These are phyloP conservation scores for Waitea zeae DNA, from an alignment of 1,284 basidiomycete genomes.

Conservation along the genomic window DNA sequence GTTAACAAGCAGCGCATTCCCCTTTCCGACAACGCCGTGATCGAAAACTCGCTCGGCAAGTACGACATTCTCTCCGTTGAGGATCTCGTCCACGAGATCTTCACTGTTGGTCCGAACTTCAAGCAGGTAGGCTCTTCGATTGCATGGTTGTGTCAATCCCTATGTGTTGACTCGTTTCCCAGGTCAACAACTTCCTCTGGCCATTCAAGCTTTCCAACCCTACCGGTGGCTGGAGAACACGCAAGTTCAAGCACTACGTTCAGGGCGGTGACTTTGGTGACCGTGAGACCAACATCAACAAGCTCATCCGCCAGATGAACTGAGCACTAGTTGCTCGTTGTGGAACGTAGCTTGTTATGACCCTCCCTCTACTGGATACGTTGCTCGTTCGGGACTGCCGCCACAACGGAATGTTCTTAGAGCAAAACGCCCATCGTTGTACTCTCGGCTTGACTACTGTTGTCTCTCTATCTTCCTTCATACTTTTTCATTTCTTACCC, in stretches of 20 bases:
- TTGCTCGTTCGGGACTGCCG: no score
- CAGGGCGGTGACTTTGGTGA: conserved; percentile 95
- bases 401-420: no score
- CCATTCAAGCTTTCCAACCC: conserved; percentile 99
- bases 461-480: no score
- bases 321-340: conserved; percentile 16
- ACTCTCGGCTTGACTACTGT: no score
- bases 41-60: conserved; percentile 87
- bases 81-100: conserved; percentile 96
- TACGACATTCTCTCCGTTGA: conserved; percentile 95
- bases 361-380: no score
- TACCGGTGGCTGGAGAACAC: conserved; percentile 90
- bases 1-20: conserved; percentile 96
- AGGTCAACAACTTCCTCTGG: conserved; percentile 96
- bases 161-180: conserved; percentile 31
- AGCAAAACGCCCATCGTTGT: no score
- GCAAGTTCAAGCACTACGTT: conserved; percentile 93
- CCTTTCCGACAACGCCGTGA: conserved; percentile 86
- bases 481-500: no score
- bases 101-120: conserved; percentile 94
- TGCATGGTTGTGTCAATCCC: conserved; percentile 8
- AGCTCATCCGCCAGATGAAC: conserved; percentile 96
- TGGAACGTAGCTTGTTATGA: no score
- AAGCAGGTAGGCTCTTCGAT: conserved; percentile 91
- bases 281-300: conserved; percentile 93